Base-by-base conservation (phyloP, 495 filamentous ascomycete genomes). In the Podospora bellae-mahoneyi region DNA sequence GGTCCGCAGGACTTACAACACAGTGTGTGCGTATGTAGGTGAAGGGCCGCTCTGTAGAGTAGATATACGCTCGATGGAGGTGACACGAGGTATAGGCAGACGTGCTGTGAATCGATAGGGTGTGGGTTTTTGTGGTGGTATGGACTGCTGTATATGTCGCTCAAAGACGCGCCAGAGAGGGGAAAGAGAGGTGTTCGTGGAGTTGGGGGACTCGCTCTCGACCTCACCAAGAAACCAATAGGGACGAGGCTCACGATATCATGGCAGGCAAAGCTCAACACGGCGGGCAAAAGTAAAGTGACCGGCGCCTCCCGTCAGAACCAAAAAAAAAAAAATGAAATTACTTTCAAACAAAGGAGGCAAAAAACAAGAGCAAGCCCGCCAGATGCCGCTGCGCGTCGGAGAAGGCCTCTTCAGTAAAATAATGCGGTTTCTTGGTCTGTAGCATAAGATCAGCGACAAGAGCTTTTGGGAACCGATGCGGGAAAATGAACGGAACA, bases 401-500 rank as follows among this genome's bases (percentile, higher is more conserved):
- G n/a, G 56, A 65, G 53, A 61, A 54, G n/a, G 66, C 48, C 13
- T 39, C 54, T 27, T 61, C 54, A 27, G 32, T 57, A 66, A 48
- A 69, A 44, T 0, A 15, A 20, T 39, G 19, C 55, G 55, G n/a
- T 68, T 68, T 53, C 48, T 64, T 69, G 62, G 61, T 28, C 39
- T 28, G 59, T 32, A 32, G 59, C 23, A 30, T 57, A 58, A 58
- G 67, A 71, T 74, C 66, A 73, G 74, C 69, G 62, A 70, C 57
- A n/a, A 54, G 57, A 65, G 48, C 48, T 63, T 63, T 44, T 30
- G 64, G 67, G 67, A 55, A 67, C 67, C 71, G 60, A 66, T 71
- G 69, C 73, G 76, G 74, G 69, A 78, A 76, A 74, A 73, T 71
- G 73, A 72, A 72, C 63, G 68, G 72, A 62, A 72, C 55, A 18